Conservation (phyloP, 352 stramenopile species). For the Pseudoperonospora humuli region DNA sequence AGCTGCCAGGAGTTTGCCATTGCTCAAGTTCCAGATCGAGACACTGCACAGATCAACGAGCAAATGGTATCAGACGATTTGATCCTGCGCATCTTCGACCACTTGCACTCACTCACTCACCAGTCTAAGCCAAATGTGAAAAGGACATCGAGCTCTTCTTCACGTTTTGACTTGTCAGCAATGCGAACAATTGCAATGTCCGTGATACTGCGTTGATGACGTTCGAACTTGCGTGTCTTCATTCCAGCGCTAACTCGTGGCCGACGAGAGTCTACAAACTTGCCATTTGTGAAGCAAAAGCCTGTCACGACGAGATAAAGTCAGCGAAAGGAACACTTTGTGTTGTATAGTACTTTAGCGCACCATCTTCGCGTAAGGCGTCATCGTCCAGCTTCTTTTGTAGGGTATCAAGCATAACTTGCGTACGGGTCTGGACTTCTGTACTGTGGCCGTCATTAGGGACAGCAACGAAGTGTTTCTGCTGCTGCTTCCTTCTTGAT, state of each 20-base stretch:
- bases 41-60: slow-evolving; percentile 16
- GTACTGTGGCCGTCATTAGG: slow-evolving; percentile 34
- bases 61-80: neutral
- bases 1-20: slow-evolving; percentile 17
- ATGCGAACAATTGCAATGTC: slow-evolving; percentile 15
- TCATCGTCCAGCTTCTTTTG: slow-evolving; percentile 58
- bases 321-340: too few species aligned
- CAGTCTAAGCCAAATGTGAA: slow-evolving; percentile 46
- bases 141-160: slow-evolving; percentile 11
- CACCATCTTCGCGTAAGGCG: slow-evolving; percentile 48
- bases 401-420: slow-evolving; percentile 45
- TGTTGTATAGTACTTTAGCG: neutral
- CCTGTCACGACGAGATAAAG: too few species aligned
- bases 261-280: slow-evolving; percentile 29
- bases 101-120: slow-evolving; percentile 12
- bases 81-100: neutral
- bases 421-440: slow-evolving; percentile 29
- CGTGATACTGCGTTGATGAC: slow-evolving; percentile 27
- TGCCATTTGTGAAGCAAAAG: slow-evolving; percentile 52
- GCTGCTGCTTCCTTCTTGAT: slow-evolving; percentile 34
- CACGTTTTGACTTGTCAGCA: neutral
- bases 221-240: slow-evolving; percentile 36
- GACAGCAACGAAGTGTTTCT: slow-evolving; percentile 34
- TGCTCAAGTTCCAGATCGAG: slow-evolving; percentile 37
- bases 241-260: slow-evolving; percentile 45